Percentiles rank a stretch among this genome's conserved stretches.
phyloP scores from a whole-genome alignment of 192 early-diverging fungal genomes.

The Podila minutissima region DNA sequence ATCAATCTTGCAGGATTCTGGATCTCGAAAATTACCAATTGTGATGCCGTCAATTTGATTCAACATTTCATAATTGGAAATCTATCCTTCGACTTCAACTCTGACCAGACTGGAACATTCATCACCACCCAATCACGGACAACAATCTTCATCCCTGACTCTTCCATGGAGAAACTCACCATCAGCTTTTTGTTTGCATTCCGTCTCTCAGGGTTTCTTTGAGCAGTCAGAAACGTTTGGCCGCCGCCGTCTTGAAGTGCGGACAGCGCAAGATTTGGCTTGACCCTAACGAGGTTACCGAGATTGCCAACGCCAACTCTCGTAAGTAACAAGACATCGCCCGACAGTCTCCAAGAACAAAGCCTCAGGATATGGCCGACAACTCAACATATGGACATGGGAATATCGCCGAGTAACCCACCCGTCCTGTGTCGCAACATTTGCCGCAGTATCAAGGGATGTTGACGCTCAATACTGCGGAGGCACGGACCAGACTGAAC shows the following conservation, averaged over 20 bases:
- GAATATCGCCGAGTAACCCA: background rate
- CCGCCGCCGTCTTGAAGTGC: slow-evolving; percentile 96
- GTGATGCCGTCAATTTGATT: slow-evolving; percentile 4
- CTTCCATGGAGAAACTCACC: background rate
- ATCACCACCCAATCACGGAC: background rate
- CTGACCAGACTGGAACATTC: background rate
- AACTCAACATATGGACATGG: background rate
- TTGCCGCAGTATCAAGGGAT: too few species aligned
- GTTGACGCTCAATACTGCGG: too few species aligned
- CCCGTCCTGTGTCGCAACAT: background rate
- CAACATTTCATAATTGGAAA: background rate
- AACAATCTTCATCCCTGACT: background rate
- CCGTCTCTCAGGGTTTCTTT: slow-evolving; percentile 71
- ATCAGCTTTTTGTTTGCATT: background rate
- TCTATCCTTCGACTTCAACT: background rate
- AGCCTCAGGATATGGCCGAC: background rate
- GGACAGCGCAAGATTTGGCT: slow-evolving; percentile 99
- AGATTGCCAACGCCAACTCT: slow-evolving; percentile 98
- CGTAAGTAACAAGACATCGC: slow-evolving; percentile 68
- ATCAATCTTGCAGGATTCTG: slow-evolving; percentile 2
- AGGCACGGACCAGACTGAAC: too few species aligned
- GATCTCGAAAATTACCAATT: background rate
- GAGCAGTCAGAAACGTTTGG: slow-evolving; percentile 93
- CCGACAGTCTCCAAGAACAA: background rate
- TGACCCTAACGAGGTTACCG: slow-evolving; percentile 95